These are phyloP conservation scores for Alternaria postmessia DNA, from an alignment of 2,329 filamentous ascomycete species.

Conservation along the genomic window DNA sequence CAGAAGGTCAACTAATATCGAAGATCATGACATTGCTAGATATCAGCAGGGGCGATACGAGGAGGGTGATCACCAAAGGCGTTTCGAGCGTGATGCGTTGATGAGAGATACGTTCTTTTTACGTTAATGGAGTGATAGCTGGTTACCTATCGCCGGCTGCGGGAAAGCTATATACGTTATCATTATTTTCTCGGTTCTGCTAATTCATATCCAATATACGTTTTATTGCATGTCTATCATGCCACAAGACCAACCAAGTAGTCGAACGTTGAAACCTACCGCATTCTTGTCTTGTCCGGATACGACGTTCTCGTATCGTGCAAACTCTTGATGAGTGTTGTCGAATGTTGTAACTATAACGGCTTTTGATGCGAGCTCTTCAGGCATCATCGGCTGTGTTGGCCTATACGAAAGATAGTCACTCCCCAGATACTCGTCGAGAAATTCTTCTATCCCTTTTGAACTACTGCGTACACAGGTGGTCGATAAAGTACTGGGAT, in stretches of 20 bases:
- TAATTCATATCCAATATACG: neutral
- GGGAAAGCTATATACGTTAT: neutral
- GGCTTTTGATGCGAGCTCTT: too few relatives aligned
- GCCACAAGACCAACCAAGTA: neutral
- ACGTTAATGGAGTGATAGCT: neutral
- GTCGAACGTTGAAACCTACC: neutral
- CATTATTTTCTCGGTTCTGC: neutral
- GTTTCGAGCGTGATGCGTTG: neutral
- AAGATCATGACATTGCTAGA: neutral
- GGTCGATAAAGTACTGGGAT: too few relatives aligned
- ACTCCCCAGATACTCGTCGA: too few relatives aligned
- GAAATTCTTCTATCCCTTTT: too few relatives aligned
- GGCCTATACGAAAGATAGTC: too few relatives aligned
- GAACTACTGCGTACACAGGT: too few relatives aligned
- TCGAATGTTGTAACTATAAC: too few relatives aligned
- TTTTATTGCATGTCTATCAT: neutral
- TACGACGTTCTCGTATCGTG: too few relatives aligned
- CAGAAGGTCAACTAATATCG: neutral
- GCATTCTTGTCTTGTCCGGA: too few relatives aligned
- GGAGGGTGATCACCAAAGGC: neutral
- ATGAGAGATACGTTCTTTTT: conserved; percentile 3
- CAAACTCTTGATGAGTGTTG: too few relatives aligned
- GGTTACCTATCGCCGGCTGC: neutral
- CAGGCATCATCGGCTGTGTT: too few relatives aligned
- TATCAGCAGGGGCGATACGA: neutral